A percentile compares a stretch with the other conserved stretches of the same genome.
Conservation (phyloP, 2,329 filamentous ascomycete species). For the Penicillium sp. region DNA sequence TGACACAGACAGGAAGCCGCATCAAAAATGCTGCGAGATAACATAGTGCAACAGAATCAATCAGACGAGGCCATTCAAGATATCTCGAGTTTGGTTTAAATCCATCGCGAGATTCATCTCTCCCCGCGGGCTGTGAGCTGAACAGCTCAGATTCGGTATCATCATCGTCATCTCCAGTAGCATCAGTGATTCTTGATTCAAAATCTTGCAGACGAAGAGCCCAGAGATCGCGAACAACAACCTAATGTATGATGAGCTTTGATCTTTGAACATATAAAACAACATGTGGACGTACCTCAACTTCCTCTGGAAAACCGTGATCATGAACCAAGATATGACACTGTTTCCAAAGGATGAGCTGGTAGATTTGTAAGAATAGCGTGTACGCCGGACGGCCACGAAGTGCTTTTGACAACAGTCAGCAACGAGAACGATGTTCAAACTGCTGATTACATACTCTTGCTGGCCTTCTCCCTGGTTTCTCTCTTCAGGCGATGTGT, state of each 20-base stretch:
- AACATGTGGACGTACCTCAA: conserved; percentile 57
- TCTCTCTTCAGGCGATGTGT: conserved; percentile 56
- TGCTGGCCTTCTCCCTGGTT: conserved; percentile 51
- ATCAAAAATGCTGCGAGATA: conserved; percentile 77
- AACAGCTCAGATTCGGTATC: conserved; percentile 51
- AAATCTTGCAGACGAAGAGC: conserved; percentile 66
- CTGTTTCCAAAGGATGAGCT: conserved; percentile 82
- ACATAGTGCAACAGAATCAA: conserved; percentile 74
- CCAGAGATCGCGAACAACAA: conserved; percentile 81
- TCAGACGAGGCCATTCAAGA: conserved; percentile 59
- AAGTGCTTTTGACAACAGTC: conserved; percentile 47
- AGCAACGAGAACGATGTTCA: conserved; percentile 38
- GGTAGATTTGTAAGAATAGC: conserved; percentile 79
- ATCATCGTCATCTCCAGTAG: conserved; percentile 32
- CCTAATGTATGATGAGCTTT: conserved; percentile 28
- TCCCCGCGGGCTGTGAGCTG: conserved; percentile 56
- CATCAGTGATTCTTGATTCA: conserved; percentile 44
- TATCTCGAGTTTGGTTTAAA: conserved; percentile 35
- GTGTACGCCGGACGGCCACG: conserved; percentile 67
- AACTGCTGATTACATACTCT: conserved; percentile 36
- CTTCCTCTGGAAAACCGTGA: conserved; percentile 65
- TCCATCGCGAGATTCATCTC: conserved; percentile 43
- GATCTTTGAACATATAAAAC: not conserved
- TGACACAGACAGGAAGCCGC: conserved; percentile 71
- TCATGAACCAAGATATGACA: conserved; percentile 67